These are phyloP conservation scores for Termitomyces titanicus DNA, from an alignment of 768 basidiomycete genomes.

Conservation along the genomic window DNA sequence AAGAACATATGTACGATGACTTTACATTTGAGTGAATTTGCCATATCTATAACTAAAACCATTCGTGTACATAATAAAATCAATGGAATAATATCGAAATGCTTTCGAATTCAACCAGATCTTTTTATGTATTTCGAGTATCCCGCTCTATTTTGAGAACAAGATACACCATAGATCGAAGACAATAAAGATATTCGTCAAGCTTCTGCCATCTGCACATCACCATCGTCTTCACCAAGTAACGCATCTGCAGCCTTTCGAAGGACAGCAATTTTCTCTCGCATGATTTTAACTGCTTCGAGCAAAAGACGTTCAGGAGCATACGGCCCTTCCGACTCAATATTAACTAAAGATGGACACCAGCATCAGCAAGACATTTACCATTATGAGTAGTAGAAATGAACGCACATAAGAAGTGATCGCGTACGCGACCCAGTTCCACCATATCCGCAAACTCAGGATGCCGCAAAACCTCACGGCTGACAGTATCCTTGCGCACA, in stretches of 20 bases:
- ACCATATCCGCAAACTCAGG: conserved; percentile 86
- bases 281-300: conserved; percentile 79
- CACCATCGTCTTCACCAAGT: conserved; percentile 39
- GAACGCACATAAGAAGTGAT: conserved; percentile 86
- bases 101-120: no score
- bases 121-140: no score
- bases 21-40: neutral
- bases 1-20: no score
- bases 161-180: neutral
- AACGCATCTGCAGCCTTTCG: conserved; percentile 58
- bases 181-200: conserved; percentile 7
- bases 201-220: conserved; percentile 52
- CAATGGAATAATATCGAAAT: no score
- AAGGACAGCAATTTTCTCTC: conserved; percentile 67
- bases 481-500: conserved; percentile 84
- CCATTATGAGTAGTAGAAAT: neutral
- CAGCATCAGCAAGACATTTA: neutral
- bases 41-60: no score
- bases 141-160: no score
- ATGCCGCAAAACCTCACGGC: conserved; percentile 88
- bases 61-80: no score
- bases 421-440: conserved; percentile 79
- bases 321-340: conserved; percentile 92
- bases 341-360: conserved; percentile 52
- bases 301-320: conserved; percentile 77